phyloP scores from a whole-genome alignment of 2,329 filamentous ascomycete species.

The Botrytis porri region DNA sequence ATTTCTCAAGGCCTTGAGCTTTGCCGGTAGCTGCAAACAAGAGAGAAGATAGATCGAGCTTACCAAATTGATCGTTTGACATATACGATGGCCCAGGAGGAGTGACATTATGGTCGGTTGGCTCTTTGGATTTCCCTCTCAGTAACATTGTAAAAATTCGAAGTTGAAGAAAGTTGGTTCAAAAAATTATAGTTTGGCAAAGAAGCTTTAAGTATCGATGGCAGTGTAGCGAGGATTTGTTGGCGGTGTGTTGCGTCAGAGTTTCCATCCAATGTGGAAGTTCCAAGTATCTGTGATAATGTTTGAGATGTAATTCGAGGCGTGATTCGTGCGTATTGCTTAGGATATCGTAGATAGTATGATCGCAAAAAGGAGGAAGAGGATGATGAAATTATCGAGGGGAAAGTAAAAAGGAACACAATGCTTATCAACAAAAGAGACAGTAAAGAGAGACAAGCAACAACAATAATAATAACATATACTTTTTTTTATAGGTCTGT shows the following conservation, averaged over 20 bases:
- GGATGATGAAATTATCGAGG: neutral
- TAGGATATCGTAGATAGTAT: neutral
- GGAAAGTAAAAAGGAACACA: neutral
- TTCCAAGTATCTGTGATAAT: conserved; percentile 17
- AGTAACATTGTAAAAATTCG: conserved; percentile 27
- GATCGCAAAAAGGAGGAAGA: neutral
- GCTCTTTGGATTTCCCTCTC: conserved; percentile 38
- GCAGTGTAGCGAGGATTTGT: conserved; percentile 7
- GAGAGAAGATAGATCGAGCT: conserved; percentile 26
- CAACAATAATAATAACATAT: neutral
- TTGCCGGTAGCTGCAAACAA: neutral
- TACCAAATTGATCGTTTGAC: conserved; percentile 66
- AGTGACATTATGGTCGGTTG: conserved; percentile 51
- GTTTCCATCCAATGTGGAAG: conserved; percentile 15
- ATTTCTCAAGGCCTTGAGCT: neutral
- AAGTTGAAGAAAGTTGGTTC: neutral
- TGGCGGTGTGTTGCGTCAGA: conserved; percentile 17
- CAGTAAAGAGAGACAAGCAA: neutral
- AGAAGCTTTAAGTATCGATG: conserved; percentile 5
- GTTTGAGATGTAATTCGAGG: conserved; percentile 1
- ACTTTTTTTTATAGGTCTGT: conserved; percentile 11
- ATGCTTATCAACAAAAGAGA: conserved; percentile 14
- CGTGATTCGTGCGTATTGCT: conserved; percentile 12
- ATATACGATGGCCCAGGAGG: conserved; percentile 63
- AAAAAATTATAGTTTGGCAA: neutral